Conservation (phyloP, 2,329 filamentous ascomycete species). For the Pyrenochaeta sp. region DNA sequence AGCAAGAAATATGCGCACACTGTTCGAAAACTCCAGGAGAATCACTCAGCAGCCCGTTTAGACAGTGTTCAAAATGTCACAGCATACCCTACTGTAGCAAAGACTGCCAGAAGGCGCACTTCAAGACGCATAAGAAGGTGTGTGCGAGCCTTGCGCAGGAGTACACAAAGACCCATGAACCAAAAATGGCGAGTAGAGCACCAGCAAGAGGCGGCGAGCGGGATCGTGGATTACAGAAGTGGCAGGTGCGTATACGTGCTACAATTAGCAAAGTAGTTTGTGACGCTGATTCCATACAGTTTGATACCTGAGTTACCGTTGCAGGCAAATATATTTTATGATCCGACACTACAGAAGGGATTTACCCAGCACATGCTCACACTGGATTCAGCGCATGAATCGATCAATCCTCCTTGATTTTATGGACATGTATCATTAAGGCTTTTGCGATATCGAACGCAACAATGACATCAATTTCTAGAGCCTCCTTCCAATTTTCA, state of each 20-base stretch:
- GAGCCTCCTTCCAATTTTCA: too few species aligned
- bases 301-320: background rate
- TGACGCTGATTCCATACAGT: background rate
- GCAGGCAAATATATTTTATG: too few species aligned
- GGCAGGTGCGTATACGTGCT: constrained; percentile 40
- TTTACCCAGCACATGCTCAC: too few species aligned
- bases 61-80: constrained; percentile 51
- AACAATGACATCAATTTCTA: too few species aligned
- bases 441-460: background rate
- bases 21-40: constrained; percentile 26
- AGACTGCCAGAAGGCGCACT: constrained; percentile 52
- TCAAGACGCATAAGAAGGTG: constrained; percentile 52
- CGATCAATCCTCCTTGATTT: too few species aligned
- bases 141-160: constrained; percentile 51
- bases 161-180: constrained; percentile 47
- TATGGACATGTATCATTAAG: too few species aligned
- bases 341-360: too few species aligned
- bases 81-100: constrained; percentile 51
- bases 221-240: constrained; percentile 50
- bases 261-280: background rate
- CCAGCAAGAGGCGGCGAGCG: constrained; percentile 43
- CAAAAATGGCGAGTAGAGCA: constrained; percentile 50
- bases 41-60: constrained; percentile 24
- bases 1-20: constrained; percentile 30
- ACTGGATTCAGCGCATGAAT: too few species aligned